These are phyloP conservation scores for Arthroderma sp. DNA, from an alignment of 2,329 filamentous ascomycete genomes.

Conservation along the genomic window DNA sequence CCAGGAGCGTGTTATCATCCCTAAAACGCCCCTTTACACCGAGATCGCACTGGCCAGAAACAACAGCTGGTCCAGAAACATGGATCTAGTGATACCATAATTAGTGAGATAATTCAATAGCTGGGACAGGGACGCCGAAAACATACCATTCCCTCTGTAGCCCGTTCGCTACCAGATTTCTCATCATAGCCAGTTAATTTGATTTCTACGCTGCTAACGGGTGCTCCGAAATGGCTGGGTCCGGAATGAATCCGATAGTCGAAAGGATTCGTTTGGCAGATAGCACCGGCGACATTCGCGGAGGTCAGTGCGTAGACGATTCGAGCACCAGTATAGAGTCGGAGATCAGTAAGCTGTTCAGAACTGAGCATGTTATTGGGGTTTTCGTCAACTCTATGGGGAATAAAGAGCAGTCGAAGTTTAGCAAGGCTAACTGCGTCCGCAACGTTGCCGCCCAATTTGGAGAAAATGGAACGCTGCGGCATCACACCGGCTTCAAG, in stretches of 20 bases:
- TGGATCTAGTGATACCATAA: conserved; percentile 44
- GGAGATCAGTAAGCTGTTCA: conserved; percentile 61
- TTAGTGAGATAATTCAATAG: conserved; percentile 8
- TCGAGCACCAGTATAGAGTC: conserved; percentile 65
- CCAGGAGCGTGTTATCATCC: conserved; percentile 54
- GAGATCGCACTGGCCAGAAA: conserved; percentile 50
- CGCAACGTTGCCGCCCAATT: conserved; percentile 24
- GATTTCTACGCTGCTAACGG: conserved; percentile 66
- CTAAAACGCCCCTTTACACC: conserved; percentile 52
- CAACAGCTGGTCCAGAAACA: conserved; percentile 60
- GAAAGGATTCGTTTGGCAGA: conserved; percentile 75
- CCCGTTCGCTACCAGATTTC: conserved; percentile 22
- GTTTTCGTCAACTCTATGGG: conserved; percentile 53
- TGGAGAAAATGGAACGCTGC: conserved; percentile 46
- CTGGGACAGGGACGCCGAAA: neutral
- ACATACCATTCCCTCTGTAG: conserved; percentile 49
- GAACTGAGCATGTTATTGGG: conserved; percentile 53
- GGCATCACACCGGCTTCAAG: conserved; percentile 66
- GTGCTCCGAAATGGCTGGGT: conserved; percentile 64
- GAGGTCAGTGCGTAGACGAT: conserved; percentile 77
- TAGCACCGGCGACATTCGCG: conserved; percentile 70
- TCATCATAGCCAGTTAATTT: conserved; percentile 40
- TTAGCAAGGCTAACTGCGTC: conserved; percentile 43
- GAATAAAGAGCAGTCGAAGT: conserved; percentile 67
- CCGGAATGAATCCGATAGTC: conserved; percentile 55